Conservation (phyloP, 495 filamentous ascomycete species). For the Hypoxylon fragiforme region DNA sequence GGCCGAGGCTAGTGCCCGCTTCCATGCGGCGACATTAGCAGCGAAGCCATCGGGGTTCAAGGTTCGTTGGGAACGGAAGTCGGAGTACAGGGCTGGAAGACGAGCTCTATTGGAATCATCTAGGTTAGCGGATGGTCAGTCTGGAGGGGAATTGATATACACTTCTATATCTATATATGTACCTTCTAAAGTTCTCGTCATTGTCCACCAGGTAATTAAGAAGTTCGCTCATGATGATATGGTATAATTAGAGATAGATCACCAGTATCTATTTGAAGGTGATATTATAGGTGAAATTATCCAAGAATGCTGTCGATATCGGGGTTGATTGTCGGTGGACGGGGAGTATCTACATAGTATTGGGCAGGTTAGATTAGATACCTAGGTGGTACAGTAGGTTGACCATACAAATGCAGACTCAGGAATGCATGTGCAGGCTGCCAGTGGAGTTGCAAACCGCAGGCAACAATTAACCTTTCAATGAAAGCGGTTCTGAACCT, state of each 20-base stretch:
- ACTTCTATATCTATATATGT: too few relatives aligned
- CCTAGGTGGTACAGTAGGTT: too few relatives aligned
- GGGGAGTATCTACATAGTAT: too few relatives aligned
- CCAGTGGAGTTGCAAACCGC: too few relatives aligned
- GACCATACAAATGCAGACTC: too few relatives aligned
- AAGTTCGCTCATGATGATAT: conserved; percentile 42
- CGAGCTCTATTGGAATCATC: conserved; percentile 67
- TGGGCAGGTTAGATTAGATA: too few relatives aligned
- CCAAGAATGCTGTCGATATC: too few relatives aligned
- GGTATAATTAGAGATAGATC: conserved; percentile 1
- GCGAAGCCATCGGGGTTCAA: conserved; percentile 90
- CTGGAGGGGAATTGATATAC: too few relatives aligned
- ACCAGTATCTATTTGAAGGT: too few relatives aligned
- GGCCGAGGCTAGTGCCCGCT: conserved; percentile 68
- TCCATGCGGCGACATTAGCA: conserved; percentile 86
- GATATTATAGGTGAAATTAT: too few relatives aligned
- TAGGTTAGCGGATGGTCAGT: too few relatives aligned
- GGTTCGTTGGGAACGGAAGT: conserved; percentile 75
- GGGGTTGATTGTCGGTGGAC: too few relatives aligned
- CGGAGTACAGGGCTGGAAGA: conserved; percentile 90
- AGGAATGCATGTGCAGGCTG: conserved; percentile 4
- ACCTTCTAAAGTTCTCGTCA: conserved; percentile 52
- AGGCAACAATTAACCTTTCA: conserved; percentile 6
- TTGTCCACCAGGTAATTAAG: conserved; percentile 51
- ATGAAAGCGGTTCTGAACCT: background rate